Conservation (phyloP, 192 early-diverging fungal genomes). For the Podila epigama region DNA sequence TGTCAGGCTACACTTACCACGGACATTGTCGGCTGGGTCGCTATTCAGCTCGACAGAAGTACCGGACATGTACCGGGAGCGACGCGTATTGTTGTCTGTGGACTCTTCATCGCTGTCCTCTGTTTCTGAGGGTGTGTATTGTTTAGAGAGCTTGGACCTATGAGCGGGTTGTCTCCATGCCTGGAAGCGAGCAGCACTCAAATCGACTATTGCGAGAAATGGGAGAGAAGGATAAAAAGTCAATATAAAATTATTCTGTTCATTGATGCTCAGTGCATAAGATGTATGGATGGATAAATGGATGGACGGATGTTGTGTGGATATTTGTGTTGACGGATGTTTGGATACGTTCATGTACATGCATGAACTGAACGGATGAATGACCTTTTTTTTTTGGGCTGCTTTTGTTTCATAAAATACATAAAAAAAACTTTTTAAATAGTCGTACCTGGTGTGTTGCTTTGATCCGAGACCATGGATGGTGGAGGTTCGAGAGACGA, state of each 20-base stretch:
- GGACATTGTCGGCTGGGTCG: not conserved
- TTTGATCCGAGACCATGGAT: no score
- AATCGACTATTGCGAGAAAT: not conserved
- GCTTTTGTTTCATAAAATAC: no score
- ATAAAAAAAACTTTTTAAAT: no score
- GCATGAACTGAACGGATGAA: no score
- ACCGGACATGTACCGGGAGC: constrained; percentile 32
- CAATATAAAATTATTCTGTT: no score
- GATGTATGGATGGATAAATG: no score
- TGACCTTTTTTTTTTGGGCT: no score
- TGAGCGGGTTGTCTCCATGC: constrained; percentile 38
- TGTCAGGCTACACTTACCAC: not conserved
- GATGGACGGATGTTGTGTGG: no score
- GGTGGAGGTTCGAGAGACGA: not conserved
- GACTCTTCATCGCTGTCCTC: constrained; percentile 37
- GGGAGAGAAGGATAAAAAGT: not conserved
- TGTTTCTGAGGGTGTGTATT: constrained; percentile 36
- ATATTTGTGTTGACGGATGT: no score
- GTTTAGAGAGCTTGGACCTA: constrained; percentile 41
- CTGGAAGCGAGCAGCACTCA: constrained; percentile 20
- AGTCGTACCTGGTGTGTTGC: not conserved
- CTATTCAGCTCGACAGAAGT: constrained; percentile 27
- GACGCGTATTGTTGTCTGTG: not conserved
- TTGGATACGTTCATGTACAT: no score
- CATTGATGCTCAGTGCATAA: no score